Evolutionary conservation across 345 rosid genomes (phyloP), one percentile per base, ranked within the genome.

Genomic region (Eucalyptus rudis): DNA sequence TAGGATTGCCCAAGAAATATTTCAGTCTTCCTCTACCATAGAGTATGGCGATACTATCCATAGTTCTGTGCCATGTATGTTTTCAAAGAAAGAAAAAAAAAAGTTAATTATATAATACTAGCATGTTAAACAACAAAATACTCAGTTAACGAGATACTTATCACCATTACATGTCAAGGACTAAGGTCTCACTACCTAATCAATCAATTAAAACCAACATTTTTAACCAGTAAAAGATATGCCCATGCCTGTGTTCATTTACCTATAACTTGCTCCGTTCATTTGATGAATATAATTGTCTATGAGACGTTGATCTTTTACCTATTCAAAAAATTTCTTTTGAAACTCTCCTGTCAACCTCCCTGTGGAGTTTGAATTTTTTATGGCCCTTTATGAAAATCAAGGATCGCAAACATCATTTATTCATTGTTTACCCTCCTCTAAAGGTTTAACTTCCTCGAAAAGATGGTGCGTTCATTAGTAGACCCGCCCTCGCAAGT

Each of bases 11-110:
- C 16, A 91, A 49, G 88, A 90, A 93, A 43, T 90, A 90, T 24
- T 91, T 89, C 15, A 92, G 89, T 91, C 87, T 91, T 66, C 94
- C 94, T 88, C 87, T 91, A 15, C 93, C 93, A 86, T 91, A 92
- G 86, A 51, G 89, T 49, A 90, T 27, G 54, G 89, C 87, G 3
- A 93, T 87, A 52, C 91, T 91, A 45, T 93, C 94, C 86, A 93
- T 59, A 88, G 92, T 93, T 86, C 93, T 93, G 89, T n/a, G n/a
- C 3, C 25, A 45, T 6, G 13, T 27, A 36, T 51, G 25, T 79
- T 86, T 10, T 8, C 81, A 71, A 71, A 71, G 81, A 71, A 71
- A 71, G 25, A 71, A 19, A 71, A 2, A 2, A 33, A 16, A 50
- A 51, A 51, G 45, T 71, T 12, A 3, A 52, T 71, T 22, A 19